Base-by-base conservation (phyloP, 2,329 filamentous ascomycete species). In the Pestalotiopsis sp. region DNA sequence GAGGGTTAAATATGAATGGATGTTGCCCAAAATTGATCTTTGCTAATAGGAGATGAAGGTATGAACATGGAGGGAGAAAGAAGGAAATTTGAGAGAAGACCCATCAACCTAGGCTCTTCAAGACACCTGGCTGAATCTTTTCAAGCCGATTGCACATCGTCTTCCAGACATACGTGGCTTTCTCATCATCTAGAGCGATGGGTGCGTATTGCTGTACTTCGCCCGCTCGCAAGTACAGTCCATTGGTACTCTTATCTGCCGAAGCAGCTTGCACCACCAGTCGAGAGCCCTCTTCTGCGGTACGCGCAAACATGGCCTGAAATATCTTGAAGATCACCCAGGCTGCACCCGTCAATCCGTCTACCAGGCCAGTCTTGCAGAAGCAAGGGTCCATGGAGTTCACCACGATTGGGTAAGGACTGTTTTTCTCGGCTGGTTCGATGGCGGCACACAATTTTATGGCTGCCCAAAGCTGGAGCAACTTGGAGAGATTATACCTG, bases 381-480 rank as follows among this genome's bases (percentile, higher is more conserved):
- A 75, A 73, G 62, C 72, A 72, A 6, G 73, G 73, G 27, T 72
- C 70, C 23, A 73, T 14, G 4, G 70, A 71, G 65, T 75, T 74
- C 67, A 75, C 71, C 49, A 73, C 71, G 17, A 75, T 69, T 23
- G 68, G 65, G 25, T 67, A 36, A 3, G 62, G n/a, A 23, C 67
- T 60, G 61, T 3, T 20, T 7, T 58, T 62, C 9, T 63, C 62
- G 45, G 67, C 66, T 14, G 65, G 49, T 27, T 69, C 62, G 7
- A 72, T 31, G 12, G 68, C 23, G 7, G 60, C 56, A 20, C 63
- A 60, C 17, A 74, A 66, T 36, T 68, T 69, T 31, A 69, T 70
- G 31, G 67, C 45, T 1, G 67, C 58, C 25, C 68, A 71, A 11
- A 73, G 52, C 25, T 72, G 67, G 23, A 74, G 45, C 23, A 72